Evolutionary conservation across 202 grass and related monocot species (phyloP), one percentile per base, ranked within the genome.

Genomic region (Zoysia matrella): DNA sequence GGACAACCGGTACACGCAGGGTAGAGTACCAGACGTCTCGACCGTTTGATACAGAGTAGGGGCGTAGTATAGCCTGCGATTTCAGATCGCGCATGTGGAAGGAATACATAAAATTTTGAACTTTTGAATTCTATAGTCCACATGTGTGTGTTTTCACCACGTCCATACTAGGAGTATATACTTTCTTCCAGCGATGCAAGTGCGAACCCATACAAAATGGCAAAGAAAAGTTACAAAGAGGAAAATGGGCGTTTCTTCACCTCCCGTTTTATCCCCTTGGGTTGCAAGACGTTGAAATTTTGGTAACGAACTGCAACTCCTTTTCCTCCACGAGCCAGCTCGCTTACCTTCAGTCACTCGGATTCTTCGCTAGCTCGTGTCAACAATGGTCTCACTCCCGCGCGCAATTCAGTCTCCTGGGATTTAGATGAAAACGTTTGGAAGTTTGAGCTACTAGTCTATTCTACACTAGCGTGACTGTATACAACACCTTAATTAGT

Each of bases 371-470:
- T 14, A 65, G 69, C 80, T 83, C 75, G 44, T 78, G 88, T 83
- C 88, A 83, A 67, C 71, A 57, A 12, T 43, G 8, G 64, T 90
- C 80, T 50, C 75, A 53, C 86, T 76, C 88, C 79, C 50, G 73
- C 72, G 57, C 79, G 5, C 45, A 36, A 36, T 53, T 63, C 62
- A 15, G 69, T 86, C 61, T 66, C 53, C 67, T 74, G 2, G 42
- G 15, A n/a, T 9, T 1, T n/a, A 61, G 78, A 69, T 12, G 70
- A 85, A 86, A 72, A 58, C 13, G 65, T 76, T 83, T 80, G 40
- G 71, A 72, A 90, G 75, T 90, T 84, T 87, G 88, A 72, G 80
- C 88, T 68, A 76, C 74, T 55, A 64, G 10, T 69, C 15, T 75
- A 67, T 51, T 18, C 56, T 22, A 22, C 8, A 5, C 61, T 75